Evolutionary conservation across 2,329 filamentous ascomycete genomes (phyloP), one percentile per base, ranked within the genome.

Genomic region (Fusarium marasasianum): DNA sequence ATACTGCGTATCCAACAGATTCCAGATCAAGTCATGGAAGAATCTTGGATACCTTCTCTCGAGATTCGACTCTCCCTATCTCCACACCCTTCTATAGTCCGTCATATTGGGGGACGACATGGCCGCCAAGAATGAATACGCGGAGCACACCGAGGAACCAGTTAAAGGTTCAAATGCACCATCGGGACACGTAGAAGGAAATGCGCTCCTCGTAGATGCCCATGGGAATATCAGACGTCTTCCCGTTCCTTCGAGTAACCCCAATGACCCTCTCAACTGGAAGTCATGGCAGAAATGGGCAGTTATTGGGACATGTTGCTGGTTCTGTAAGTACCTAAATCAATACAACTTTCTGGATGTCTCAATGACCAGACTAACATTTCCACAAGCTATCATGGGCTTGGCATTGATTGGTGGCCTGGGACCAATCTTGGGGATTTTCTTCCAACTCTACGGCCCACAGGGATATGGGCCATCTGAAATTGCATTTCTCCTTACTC

Each of bases 271-370:
- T 1, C 55, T 58, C 0, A 58, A 58, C 17, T 58, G 55, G 55
- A 33, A 17, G 5, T 8, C 41, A 0, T 58, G 55, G 55, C 13
- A 58, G 18, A 58, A 58, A 58, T 48, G 55, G 55, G 31, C 13
- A 3, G 55, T 58, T 5, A 37, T 58, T 17, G 29, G 0, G 15
- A 58, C 40, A 1, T 58, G 55, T 14, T 58, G 55, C 31, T 58
- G 55, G 41, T 58, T 58, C n/a, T 58, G 55, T 58, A 37, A 47
- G 31, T 7, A n/a, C n/a, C n/a, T n/a, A 24, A 11, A 20, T 1
- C 17, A 6, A 24, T 8, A 3, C 8, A 3, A 14, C 0, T 5
- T 6, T 8, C 29, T 4, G 0, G 5, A 14, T 20, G 8, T 20
- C 12, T 24, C 4, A 15, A 20, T 9, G 8, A 4, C 1, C 9